Evolutionary conservation across 345 rosid genomes (phyloP), one percentile per base, ranked within the genome.

Genomic region (Citropsis articulata): DNA sequence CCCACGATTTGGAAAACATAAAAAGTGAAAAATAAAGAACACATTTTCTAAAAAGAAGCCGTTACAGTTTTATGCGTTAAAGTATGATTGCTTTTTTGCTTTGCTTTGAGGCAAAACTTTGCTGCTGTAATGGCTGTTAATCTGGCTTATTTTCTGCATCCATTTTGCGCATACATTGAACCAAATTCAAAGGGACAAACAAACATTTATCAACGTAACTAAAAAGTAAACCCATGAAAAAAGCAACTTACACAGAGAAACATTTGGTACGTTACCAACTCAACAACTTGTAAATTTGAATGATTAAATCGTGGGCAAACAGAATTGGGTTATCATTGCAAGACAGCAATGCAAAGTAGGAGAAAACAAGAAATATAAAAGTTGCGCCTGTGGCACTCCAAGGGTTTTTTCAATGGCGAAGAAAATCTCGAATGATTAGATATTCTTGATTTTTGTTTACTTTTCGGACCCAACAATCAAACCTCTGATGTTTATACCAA

Each of bases 31-130:
- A 71, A 18, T 53, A 53, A 53, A 13, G 24, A 53, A 53, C 31
- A 24, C 42, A 24, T 7, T 28, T 25, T 24, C 16, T 28, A n/a
- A 12, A 40, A 28, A 24, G 22, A 14, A 38, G 53, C 48, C 22
- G 1, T 1, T 69, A 69, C 31, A 42, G 21, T 5, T n/a, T 35
- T 18, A 4, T 18, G 22, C 5, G 8, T 53, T 53, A 22, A 72
- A 72, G 65, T 36, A 57, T 9, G 28, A 8, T 53, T 31, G 40
- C n/a, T 71, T 71, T 31, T 50, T 71, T 53, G 76, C 66, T 59
- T 59, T 73, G 76, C 76, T 36, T 38, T 60, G 66, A 16, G 55
- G 76, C 55, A 73, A 73, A 22, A 7, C 53, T 59, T 73, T 25
- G 57, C 50, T 3, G 67, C 19, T 36, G 63, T 4, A 10, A 24